Conservation (phyloP, 495 filamentous ascomycete species). For the Durotheca rogersii region DNA sequence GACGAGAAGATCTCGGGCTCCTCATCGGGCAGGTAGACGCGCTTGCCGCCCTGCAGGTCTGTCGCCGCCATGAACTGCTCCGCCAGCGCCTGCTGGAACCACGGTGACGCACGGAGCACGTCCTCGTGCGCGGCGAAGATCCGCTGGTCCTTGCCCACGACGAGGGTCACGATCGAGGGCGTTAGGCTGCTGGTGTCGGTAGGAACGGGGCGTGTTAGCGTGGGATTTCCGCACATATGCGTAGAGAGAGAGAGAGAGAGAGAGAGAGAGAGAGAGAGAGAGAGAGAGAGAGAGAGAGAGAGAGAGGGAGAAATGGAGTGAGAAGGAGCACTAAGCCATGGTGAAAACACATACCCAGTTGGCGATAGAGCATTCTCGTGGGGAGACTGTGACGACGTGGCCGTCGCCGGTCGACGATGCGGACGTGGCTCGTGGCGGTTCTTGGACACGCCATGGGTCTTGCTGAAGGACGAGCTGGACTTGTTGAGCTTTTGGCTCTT, state of each 20-base stretch:
- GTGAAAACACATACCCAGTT: conserved; percentile 32
- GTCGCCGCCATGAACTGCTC: conserved; percentile 66
- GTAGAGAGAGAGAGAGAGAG: too few relatives aligned
- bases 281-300: background rate
- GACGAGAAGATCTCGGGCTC: conserved; percentile 88
- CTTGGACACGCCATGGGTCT: conserved; percentile 48
- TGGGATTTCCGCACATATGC: too few relatives aligned
- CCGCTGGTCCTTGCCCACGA: conserved; percentile 72
- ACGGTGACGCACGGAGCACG: conserved; percentile 73
- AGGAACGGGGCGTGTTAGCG: too few relatives aligned
- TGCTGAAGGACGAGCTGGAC: conserved; percentile 49
- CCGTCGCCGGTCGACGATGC: conserved; percentile 43
- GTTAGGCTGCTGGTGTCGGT: conserved; percentile 61
- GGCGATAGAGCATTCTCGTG: conserved; percentile 33
- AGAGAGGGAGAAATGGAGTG: background rate
- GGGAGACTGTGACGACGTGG: conserved; percentile 27
- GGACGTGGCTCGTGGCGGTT: conserved; percentile 42
- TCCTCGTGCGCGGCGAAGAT: conserved; percentile 92
- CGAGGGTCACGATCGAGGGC: conserved; percentile 75
- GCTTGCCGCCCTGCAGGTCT: conserved; percentile 59
- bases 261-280: too few relatives aligned
- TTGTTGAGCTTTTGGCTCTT: conserved; percentile 42
- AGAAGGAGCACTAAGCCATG: too few relatives aligned
- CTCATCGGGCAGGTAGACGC: conserved; percentile 78
- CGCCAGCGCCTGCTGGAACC: conserved; percentile 64